A percentile compares a stretch with the other conserved stretches of the same genome.
Conservation (phyloP, 2,329 filamentous ascomycete species). For the Penicillium brasilianum region DNA sequence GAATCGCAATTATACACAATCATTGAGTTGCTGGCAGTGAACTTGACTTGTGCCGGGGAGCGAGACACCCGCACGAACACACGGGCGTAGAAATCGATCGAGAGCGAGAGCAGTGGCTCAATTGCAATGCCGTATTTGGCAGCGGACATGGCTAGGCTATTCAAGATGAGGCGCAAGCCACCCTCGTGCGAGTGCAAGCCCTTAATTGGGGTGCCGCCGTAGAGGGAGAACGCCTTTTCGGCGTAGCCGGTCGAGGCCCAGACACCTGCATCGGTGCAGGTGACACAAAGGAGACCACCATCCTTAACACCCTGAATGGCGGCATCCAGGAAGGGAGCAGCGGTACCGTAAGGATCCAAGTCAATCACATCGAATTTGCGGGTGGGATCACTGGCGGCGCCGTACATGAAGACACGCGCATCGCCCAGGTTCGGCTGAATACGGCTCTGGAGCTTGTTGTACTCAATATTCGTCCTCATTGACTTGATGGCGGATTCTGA, state of each 20-base stretch:
- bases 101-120: constrained; percentile 88
- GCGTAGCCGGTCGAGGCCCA: constrained; percentile 94
- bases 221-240: constrained; percentile 92
- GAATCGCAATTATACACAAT: constrained; percentile 86
- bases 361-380: constrained; percentile 91
- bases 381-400: constrained; percentile 49
- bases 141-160: constrained; percentile 79
- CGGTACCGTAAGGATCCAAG: constrained; percentile 93
- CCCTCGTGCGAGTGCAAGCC: constrained; percentile 86
- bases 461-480: constrained; percentile 81
- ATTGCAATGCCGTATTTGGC: constrained; percentile 85
- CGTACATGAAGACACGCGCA: constrained; percentile 91
- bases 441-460: constrained; percentile 75
- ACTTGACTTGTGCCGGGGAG: constrained; percentile 86
- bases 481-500: constrained; percentile 75
- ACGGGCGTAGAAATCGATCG: constrained; percentile 93
- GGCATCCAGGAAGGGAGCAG: constrained; percentile 88
- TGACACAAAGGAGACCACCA: constrained; percentile 89
- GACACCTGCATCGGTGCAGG: constrained; percentile 93
- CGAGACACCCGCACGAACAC: constrained; percentile 83
- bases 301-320: constrained; percentile 86
- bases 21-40: constrained; percentile 90
- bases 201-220: constrained; percentile 87
- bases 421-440: constrained; percentile 79
- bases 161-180: constrained; percentile 82